phyloP scores from a whole-genome alignment of 2,329 filamentous ascomycete genomes.

The Blastomyces emzantsi region DNA sequence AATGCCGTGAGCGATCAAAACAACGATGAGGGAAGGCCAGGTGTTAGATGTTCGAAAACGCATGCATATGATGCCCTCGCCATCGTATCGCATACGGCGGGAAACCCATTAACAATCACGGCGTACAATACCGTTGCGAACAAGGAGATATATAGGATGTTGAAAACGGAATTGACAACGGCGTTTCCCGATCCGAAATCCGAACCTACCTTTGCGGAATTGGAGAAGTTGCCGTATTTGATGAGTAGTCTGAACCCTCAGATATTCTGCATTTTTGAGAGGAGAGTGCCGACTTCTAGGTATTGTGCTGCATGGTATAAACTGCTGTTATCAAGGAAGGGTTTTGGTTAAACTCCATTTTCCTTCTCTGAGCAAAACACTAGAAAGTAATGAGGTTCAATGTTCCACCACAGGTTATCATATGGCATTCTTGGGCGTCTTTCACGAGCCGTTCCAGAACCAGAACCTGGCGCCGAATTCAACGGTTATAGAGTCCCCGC shows the following conservation, averaged over 20 bases:
- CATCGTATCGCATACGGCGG: slow-evolving; percentile 29
- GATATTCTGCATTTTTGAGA: too few relatives aligned
- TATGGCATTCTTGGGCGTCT: slow-evolving; percentile 28
- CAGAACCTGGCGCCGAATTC: slow-evolving; percentile 24
- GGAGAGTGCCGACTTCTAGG: too few relatives aligned
- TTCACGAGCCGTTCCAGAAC: slow-evolving; percentile 28
- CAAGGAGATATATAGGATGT: slow-evolving; percentile 20
- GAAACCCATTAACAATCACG: slow-evolving; percentile 26
- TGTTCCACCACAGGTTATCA: slow-evolving; percentile 18
- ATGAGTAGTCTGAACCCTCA: too few relatives aligned
- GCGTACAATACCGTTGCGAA: slow-evolving; percentile 12
- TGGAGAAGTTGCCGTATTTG: slow-evolving; percentile 21
- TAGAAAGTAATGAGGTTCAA: background rate
- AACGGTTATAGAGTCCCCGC: slow-evolving; percentile 26
- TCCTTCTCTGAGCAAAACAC: background rate
- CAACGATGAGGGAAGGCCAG: slow-evolving; percentile 12
- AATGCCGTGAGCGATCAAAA: background rate
- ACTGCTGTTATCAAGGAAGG: slow-evolving; percentile 31
- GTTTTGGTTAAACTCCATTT: slow-evolving; percentile 22
- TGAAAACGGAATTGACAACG: slow-evolving; percentile 23
- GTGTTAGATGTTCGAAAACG: slow-evolving; percentile 21
- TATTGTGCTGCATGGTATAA: slow-evolving; percentile 11
- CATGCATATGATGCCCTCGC: slow-evolving; percentile 23
- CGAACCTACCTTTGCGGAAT: slow-evolving; percentile 20
- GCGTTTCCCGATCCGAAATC: slow-evolving; percentile 25